Evolutionary conservation across 2,329 filamentous ascomycete genomes (phyloP).

Genomic region (Aureobasidium sp.): DNA sequence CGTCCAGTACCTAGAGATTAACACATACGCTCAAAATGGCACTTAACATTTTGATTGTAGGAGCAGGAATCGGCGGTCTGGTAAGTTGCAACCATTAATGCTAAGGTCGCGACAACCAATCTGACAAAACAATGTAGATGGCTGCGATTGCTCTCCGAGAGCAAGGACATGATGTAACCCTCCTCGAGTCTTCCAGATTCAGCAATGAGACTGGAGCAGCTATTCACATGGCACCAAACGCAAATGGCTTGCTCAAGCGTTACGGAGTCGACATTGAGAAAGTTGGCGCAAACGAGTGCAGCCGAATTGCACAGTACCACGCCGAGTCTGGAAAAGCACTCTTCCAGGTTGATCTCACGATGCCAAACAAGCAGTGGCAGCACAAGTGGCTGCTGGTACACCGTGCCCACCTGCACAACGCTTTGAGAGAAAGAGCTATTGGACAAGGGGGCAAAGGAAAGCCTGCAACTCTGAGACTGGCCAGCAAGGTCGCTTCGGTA

Average conservation of each 20-base stretch:
- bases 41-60: conserved; percentile 19
- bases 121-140: conserved; percentile 7
- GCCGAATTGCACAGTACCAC: not conserved
- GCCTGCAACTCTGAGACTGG: conserved; percentile 18
- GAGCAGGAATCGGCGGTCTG: conserved; percentile 24
- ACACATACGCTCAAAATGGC: not conserved
- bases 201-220: conserved; percentile 22
- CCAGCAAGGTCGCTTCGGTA: conserved; percentile 18
- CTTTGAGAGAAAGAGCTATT: conserved; percentile 19
- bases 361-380: conserved; percentile 17
- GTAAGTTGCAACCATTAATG: not conserved
- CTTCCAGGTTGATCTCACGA: conserved; percentile 4
- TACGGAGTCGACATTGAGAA: conserved; percentile 15
- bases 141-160: conserved; percentile 20
- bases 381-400: conserved; percentile 25
- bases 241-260: conserved; percentile 15
- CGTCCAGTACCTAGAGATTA: not conserved
- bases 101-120: not conserved
- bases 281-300: conserved; percentile 14
- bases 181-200: conserved; percentile 21
- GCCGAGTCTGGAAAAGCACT: conserved; percentile 11
- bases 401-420: conserved; percentile 23
- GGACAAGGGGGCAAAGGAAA: conserved; percentile 17
- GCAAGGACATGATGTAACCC: conserved; percentile 21
- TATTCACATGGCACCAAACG: conserved; percentile 21